Conservation (phyloP, 306 rosid species). For the Cotoneaster glaucophyllus region DNA sequence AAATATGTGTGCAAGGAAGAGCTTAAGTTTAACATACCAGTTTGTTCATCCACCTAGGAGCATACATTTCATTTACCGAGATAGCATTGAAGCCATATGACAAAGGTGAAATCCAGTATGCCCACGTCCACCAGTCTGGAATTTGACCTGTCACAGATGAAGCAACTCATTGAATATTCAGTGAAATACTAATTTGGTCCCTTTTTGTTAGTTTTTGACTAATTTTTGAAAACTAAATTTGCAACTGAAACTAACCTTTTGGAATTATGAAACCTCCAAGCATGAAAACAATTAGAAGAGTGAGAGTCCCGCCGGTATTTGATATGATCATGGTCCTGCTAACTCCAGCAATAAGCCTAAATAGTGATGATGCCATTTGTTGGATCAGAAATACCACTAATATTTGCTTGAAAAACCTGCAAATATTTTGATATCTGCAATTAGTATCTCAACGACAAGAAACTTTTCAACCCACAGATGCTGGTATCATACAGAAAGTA, state of each 20-base stretch:
- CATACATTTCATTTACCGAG: conserved; percentile 67
- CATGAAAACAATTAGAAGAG: conserved; percentile 66
- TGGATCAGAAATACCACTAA: conserved; percentile 69
- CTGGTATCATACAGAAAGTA: too few species aligned
- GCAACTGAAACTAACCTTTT: conserved; percentile 39
- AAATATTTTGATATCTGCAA: conserved; percentile 1
- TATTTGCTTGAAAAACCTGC: conserved; percentile 85
- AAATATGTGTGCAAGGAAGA: not conserved
- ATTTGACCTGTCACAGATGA: conserved; percentile 45
- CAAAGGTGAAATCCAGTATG: conserved; percentile 83
- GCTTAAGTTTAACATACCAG: conserved; percentile 27
- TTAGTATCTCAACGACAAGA: not conserved
- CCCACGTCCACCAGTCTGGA: conserved; percentile 97
- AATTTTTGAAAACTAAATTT: not conserved
- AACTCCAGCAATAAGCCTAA: conserved; percentile 74
- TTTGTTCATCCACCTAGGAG: conserved; percentile 89
- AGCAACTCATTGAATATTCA: conserved; percentile 7
- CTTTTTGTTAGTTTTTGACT: not conserved
- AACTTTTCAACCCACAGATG: not conserved
- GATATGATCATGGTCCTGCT: conserved; percentile 90
- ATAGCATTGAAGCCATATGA: conserved; percentile 72
- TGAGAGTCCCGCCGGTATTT: conserved; percentile 81
- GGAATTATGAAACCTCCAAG: conserved; percentile 94
- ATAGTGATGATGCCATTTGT: conserved; percentile 87
- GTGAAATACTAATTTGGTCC: not conserved